Evolutionary conservation across 2,329 filamentous ascomycete species (phyloP).

Genomic region (Monosporascus ibericus): DNA sequence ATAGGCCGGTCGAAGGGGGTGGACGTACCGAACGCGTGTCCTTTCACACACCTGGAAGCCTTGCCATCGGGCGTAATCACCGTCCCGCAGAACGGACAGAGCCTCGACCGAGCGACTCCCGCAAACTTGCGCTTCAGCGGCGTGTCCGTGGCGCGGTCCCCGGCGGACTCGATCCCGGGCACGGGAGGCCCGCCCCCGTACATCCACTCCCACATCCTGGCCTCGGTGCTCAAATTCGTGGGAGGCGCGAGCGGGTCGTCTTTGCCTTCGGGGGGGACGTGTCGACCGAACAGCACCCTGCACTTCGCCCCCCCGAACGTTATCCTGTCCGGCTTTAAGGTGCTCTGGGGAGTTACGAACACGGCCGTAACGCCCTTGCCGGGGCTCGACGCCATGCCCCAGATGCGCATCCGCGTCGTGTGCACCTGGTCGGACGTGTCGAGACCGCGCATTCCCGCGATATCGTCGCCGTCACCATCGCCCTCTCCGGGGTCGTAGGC

Average conservation of each 20-base stretch:
- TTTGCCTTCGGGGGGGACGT: slow-evolving; percentile 8
- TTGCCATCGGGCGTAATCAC: slow-evolving; percentile 26
- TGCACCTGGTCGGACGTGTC: slow-evolving; percentile 36
- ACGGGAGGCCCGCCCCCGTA: slow-evolving; percentile 46
- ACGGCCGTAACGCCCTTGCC: slow-evolving; percentile 46
- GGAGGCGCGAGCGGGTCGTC: slow-evolving; percentile 1
- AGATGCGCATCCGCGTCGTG: slow-evolving; percentile 44
- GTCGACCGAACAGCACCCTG: slow-evolving; percentile 30
- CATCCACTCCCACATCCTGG: slow-evolving; percentile 51
- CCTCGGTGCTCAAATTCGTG: slow-evolving; percentile 44
- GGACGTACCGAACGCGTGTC: slow-evolving; percentile 31
- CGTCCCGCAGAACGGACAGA: slow-evolving; percentile 42
- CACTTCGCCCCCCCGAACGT: slow-evolving; percentile 31
- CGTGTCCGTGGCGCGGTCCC: slow-evolving; percentile 1
- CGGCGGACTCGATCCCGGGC: slow-evolving; percentile 27
- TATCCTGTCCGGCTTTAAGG: slow-evolving; percentile 40
- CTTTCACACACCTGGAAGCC: slow-evolving; percentile 32
- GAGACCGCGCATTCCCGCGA: slow-evolving; percentile 17
- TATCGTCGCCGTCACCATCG: slow-evolving; percentile 10
- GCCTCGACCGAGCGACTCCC: slow-evolving; percentile 28
- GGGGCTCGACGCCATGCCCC: slow-evolving; percentile 46
- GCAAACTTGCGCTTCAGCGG: slow-evolving; percentile 32
- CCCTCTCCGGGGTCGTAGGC: slow-evolving; percentile 21
- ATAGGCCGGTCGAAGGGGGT: background rate
- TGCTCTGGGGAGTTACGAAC: slow-evolving; percentile 43